Conservation (phyloP, 2,329 filamentous ascomycete genomes). For the Furcasterigmium furcatum region DNA sequence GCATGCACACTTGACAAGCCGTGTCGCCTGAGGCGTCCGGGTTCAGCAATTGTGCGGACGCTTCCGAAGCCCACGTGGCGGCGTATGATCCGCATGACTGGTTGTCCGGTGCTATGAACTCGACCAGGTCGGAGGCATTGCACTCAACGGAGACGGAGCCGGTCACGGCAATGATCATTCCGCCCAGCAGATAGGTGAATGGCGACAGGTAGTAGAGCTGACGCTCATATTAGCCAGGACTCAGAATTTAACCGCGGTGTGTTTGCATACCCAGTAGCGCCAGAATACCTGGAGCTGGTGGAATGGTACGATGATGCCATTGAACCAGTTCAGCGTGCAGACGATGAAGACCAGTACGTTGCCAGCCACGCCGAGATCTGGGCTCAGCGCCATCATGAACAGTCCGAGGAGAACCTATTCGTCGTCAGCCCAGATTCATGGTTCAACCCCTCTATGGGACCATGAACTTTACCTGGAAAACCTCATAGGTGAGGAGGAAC, state of each 20-base stretch:
- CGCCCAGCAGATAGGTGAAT: neutral
- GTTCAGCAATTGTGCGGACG: conserved; percentile 52
- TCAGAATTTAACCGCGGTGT: neutral
- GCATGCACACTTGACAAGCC: too few relatives aligned
- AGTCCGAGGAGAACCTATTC: conserved; percentile 60
- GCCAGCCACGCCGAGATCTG: conserved; percentile 57
- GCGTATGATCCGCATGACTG: conserved; percentile 59
- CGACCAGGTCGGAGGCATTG: conserved; percentile 42
- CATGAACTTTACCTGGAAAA: neutral
- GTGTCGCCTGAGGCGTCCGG: too few relatives aligned
- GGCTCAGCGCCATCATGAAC: conserved; percentile 60
- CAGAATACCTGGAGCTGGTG: conserved; percentile 61
- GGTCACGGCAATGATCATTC: conserved; percentile 15
- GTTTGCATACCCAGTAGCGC: conserved; percentile 48
- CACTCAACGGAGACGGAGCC: conserved; percentile 46
- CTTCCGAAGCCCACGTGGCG: conserved; percentile 41
- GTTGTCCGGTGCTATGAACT: conserved; percentile 45
- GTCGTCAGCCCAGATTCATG: conserved; percentile 54
- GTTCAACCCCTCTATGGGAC: too few relatives aligned
- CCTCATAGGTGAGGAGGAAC: conserved; percentile 48
- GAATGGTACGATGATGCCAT: conserved; percentile 71
- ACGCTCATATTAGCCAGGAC: neutral
- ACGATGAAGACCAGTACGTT: conserved; percentile 55
- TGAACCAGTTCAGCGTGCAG: conserved; percentile 64
- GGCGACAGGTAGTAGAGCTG: conserved; percentile 4